A percentile compares a stretch with the other conserved stretches of the same genome.
phyloP scores from a whole-genome alignment of 1,284 basidiomycete species.

The Trametes sp. region DNA sequence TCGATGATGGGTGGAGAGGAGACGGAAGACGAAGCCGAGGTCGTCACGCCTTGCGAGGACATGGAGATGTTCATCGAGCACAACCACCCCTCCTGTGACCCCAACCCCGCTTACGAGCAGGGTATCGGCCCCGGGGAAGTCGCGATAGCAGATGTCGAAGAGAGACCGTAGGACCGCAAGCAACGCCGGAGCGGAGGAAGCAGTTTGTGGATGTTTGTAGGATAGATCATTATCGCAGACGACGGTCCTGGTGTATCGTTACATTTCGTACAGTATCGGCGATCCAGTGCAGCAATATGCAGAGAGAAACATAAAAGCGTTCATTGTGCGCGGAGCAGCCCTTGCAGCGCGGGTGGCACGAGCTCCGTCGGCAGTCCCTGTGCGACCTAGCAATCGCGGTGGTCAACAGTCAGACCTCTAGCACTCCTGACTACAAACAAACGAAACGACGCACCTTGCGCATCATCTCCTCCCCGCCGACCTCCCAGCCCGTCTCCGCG shows the following conservation, averaged over 20 bases:
- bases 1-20: constrained; percentile 8
- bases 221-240: too few species aligned
- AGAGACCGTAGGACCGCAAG: background rate
- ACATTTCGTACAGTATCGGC: background rate
- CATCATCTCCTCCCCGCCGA: constrained; percentile 80
- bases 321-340: constrained; percentile 8
- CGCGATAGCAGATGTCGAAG: background rate
- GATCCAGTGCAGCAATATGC: background rate
- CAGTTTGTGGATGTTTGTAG: background rate
- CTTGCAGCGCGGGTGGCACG: constrained; percentile 28
- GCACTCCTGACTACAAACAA: background rate
- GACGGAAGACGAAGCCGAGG: constrained; percentile 17
- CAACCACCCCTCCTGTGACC: background rate
- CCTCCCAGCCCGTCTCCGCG: constrained; percentile 85
- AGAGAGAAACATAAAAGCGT: too few species aligned
- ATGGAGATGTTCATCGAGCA: background rate
- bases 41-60: constrained; percentile 16
- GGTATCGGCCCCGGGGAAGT: background rate
- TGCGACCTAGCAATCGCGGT: constrained; percentile 47
- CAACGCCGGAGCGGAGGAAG: too few species aligned
- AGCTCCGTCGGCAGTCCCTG: constrained; percentile 55
- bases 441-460: constrained; percentile 58
- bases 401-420: background rate
- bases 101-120: background rate
- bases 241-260: background rate